Evolutionary conservation across 2,329 filamentous ascomycete species (phyloP), one percentile per base, ranked within the genome.

Genomic region (Metarhizium sp.): DNA sequence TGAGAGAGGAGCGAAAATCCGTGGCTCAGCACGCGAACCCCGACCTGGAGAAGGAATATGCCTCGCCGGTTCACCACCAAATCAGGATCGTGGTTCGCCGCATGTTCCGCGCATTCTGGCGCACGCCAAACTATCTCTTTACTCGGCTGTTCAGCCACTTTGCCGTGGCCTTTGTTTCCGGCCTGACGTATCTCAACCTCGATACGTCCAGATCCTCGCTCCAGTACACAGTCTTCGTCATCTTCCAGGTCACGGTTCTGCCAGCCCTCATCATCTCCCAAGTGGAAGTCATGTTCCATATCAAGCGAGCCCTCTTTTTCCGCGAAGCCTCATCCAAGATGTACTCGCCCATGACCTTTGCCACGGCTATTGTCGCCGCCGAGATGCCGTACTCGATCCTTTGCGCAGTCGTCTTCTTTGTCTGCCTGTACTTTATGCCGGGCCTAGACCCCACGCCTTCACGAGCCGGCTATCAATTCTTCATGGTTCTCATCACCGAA

Each of bases 231-330:
- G 81, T 96, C 59, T 96, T 96, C 70, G 83, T 92, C 70, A 88
- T 94, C 69, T 96, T 96, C 80, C 90, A 95, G 68, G 83, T 91
- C 52, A 90, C 89, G 0, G 88, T 95, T 25, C 78, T 96, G 30
- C 90, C 90, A 0, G 88, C 88, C 1, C 77, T 95, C 34, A 90
- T 95, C 68, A 82, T 95, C 55, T 84, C 85, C 1, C 90, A 95
- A 65, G 87, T 95, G 54, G 87, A 95, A 69, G 66, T 73, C 45
- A 92, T 91, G 74, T 95, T 88, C 69, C 86, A 91, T 65, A 76
- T 92, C 64, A 85, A 87, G 59, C 82, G 90, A 47, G 78, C 88
- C 65, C 86, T 95, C 60, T 92, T 89, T 74, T 94, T 92, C 78
- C 87, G 91, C 56, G 91, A 96, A 72, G 81, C 87, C 18, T 87